These are phyloP conservation scores for Pyrenophora teres DNA, from an alignment of 2,329 filamentous ascomycete species.

Conservation along the genomic window DNA sequence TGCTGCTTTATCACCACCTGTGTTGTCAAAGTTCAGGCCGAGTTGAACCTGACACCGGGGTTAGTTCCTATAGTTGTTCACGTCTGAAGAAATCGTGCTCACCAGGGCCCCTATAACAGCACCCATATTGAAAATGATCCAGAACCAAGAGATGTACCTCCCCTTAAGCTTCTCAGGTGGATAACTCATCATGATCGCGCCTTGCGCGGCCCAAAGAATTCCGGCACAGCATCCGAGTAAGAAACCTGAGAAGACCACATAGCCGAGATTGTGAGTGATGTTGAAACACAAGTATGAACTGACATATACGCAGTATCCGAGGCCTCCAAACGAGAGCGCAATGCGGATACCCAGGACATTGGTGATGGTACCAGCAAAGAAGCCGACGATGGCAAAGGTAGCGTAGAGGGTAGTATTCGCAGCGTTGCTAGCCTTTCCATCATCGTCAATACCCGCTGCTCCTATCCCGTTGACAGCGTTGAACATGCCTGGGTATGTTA, in stretches of 20 bases:
- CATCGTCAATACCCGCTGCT: constrained; percentile 49
- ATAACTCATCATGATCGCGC: constrained; percentile 67
- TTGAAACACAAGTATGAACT: constrained; percentile 70
- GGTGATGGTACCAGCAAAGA: constrained; percentile 69
- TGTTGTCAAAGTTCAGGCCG: constrained; percentile 66
- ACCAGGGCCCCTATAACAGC: constrained; percentile 59
- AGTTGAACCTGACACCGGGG: constrained; percentile 61
- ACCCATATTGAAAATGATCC: constrained; percentile 2
- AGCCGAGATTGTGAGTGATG: constrained; percentile 67
- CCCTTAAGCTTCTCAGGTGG: neutral
- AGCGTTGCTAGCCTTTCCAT: constrained; percentile 63
- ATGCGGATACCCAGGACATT: constrained; percentile 71
- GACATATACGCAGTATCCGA: constrained; percentile 76
- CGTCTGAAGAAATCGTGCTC: constrained; percentile 25
- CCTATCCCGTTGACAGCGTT: constrained; percentile 55
- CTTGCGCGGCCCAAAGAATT: constrained; percentile 77
- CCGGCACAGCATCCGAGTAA: constrained; percentile 76
- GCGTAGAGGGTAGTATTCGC: constrained; percentile 68
- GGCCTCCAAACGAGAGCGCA: constrained; percentile 70
- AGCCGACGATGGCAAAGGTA: constrained; percentile 67
- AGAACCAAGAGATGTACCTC: neutral
- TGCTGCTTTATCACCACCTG: constrained; percentile 40
- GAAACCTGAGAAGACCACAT: constrained; percentile 73
- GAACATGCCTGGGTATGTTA: constrained; percentile 48
- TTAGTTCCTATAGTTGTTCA: neutral